A percentile compares a stretch with the other conserved stretches of the same genome.
Evolutionary conservation across 2,329 filamentous ascomycete species (phyloP).

Genomic region (Hawksworthiomyces lignivorus): DNA sequence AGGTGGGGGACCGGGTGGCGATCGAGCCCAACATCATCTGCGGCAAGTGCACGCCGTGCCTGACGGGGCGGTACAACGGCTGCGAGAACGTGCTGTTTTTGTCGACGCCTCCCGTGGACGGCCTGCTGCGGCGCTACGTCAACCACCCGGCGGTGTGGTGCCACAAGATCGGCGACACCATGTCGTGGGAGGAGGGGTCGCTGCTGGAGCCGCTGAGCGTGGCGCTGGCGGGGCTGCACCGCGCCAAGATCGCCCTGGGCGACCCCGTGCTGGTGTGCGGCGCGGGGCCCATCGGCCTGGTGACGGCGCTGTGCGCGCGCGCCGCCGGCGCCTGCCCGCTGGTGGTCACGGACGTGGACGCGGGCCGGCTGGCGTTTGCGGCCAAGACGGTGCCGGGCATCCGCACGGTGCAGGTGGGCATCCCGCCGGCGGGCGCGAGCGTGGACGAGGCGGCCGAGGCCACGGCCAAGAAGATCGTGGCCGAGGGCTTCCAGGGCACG

Average conservation of each 20-base stretch:
- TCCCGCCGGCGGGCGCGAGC: background rate
- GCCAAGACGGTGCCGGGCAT: slow-evolving; percentile 74
- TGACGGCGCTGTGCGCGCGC: slow-evolving; percentile 74
- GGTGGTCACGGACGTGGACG: slow-evolving; percentile 91
- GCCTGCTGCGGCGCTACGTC: slow-evolving; percentile 83
- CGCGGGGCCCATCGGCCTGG: slow-evolving; percentile 87
- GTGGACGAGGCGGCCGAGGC: slow-evolving; percentile 57
- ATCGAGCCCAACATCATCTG: slow-evolving; percentile 94
- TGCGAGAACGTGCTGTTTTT: slow-evolving; percentile 81
- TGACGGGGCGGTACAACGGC: slow-evolving; percentile 91
- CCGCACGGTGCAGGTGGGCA: slow-evolving; percentile 65
- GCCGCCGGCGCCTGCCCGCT: slow-evolving; percentile 86
- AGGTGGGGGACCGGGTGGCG: slow-evolving; percentile 83
- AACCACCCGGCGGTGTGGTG: slow-evolving; percentile 94
- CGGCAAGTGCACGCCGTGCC: slow-evolving; percentile 79
- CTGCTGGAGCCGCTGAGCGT: slow-evolving; percentile 87
- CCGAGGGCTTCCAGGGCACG: slow-evolving; percentile 61
- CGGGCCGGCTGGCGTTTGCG: slow-evolving; percentile 75
- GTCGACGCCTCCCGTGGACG: slow-evolving; percentile 82
- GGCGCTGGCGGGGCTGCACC: slow-evolving; percentile 78
- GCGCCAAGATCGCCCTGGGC: slow-evolving; percentile 71
- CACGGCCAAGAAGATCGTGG: slow-evolving; percentile 60
- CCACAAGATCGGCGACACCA: slow-evolving; percentile 78
- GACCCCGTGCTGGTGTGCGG: slow-evolving; percentile 86
- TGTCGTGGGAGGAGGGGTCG: slow-evolving; percentile 87